Percentiles rank a stretch among this genome's conserved stretches.
phyloP scores from a whole-genome alignment of 768 basidiomycete genomes.

The Boletus sp. region DNA sequence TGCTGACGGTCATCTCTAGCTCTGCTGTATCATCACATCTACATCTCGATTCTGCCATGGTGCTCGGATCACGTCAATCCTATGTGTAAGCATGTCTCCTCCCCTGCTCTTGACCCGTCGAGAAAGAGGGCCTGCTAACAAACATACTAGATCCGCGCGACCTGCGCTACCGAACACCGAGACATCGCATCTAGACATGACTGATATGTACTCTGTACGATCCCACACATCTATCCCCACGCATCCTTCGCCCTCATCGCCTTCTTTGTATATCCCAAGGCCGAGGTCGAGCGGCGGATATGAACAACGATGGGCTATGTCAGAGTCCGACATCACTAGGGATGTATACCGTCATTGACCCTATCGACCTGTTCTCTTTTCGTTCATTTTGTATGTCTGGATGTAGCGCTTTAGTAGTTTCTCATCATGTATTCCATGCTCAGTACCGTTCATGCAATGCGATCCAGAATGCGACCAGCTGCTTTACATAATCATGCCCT shows the following conservation, averaged over 20 bases:
- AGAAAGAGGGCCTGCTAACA: conserved; percentile 1
- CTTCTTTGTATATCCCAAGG: not conserved
- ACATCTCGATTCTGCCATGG: conserved; percentile 10
- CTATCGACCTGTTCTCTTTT: not conserved
- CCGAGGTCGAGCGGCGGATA: conserved; percentile 1
- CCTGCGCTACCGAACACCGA: conserved; percentile 1
- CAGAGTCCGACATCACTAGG: conserved; percentile 20
- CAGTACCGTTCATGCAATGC: not conserved
- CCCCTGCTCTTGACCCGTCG: not conserved
- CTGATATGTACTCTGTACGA: not conserved
- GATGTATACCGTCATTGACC: conserved; percentile 17
- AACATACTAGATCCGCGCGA: conserved; percentile 9
- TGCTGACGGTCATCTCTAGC: conserved; percentile 30
- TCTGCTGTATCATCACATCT: conserved; percentile 53
- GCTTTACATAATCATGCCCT: not conserved
- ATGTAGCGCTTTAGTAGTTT: conserved; percentile 8
- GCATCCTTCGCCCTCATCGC: conserved; percentile 1
- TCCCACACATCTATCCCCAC: not conserved
- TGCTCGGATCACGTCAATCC: conserved; percentile 9
- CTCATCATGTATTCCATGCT: not conserved
- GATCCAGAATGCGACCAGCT: not conserved
- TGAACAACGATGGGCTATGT: conserved; percentile 23
- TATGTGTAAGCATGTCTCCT: conserved; percentile 19
- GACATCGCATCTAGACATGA: not conserved
- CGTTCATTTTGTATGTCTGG: not conserved